phyloP scores from a whole-genome alignment of 495 filamentous ascomycete genomes.

The Parachaetomium inaequale region DNA sequence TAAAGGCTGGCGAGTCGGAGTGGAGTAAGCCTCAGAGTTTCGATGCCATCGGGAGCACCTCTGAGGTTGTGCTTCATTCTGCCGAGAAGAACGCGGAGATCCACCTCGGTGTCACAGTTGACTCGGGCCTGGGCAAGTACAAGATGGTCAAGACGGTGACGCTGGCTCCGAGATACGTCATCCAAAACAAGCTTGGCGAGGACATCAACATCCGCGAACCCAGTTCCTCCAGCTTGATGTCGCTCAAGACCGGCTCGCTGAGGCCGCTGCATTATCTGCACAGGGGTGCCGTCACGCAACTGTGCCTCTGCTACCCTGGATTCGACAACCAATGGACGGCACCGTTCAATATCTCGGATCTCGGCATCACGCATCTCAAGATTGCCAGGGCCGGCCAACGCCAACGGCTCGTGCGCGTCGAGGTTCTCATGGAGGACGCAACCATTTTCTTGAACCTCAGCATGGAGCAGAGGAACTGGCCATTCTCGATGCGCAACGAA shows the following conservation, averaged over 20 bases:
- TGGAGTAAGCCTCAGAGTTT: constrained; percentile 99
- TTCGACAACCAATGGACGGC: constrained; percentile 98
- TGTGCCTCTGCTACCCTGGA: constrained; percentile 89
- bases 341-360: constrained; percentile 91
- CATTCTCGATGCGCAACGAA: constrained; percentile 97
- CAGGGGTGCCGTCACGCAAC: constrained; percentile 72
- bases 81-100: constrained; percentile 69
- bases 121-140: constrained; percentile 93
- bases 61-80: constrained; percentile 78
- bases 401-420: constrained; percentile 81
- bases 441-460: constrained; percentile 91
- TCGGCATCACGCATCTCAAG: constrained; percentile 89
- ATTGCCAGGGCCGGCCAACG: constrained; percentile 84
- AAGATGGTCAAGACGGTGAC: constrained; percentile 94
- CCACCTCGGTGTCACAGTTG: constrained; percentile 82
- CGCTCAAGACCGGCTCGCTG: constrained; percentile 68
- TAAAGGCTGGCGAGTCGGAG: constrained; percentile 81
- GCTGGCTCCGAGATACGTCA: constrained; percentile 85
- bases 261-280: constrained; percentile 85
- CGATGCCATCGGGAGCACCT: constrained; percentile 92
- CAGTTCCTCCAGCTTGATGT: constrained; percentile 73
- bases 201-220: constrained; percentile 87
- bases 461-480: constrained; percentile 90
- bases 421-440: constrained; percentile 84
- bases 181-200: constrained; percentile 89